Base-by-base conservation (phyloP, 441 rosid species). In the Adansonia rubrostipa region DNA sequence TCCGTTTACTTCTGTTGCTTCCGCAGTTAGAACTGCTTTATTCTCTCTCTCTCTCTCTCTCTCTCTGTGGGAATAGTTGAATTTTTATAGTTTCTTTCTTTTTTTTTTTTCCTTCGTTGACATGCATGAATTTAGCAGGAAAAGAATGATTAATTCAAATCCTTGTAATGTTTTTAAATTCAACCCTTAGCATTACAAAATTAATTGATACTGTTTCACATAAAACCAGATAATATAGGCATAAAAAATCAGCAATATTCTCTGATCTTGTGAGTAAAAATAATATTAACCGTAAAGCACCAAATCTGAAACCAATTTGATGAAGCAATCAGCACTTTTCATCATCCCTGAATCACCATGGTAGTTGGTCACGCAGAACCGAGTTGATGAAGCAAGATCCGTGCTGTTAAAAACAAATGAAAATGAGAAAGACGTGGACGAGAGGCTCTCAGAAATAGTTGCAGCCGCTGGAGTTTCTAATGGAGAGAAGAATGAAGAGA, bases 281-380 rank as follows among this genome's bases (percentile, higher is more conserved):
- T n/a, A 13, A 9, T 15, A 15, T 9, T 9, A 24, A 6, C 24
- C 10, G 36, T 57, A 22, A 60, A 22, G 15, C 15, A 22, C 24
- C 6, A 22, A 60, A 24, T 14, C 40, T 60, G 20, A 19, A 58
- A 19, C 11, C 14, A 60, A 60, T 22, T 60, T 13, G n/a, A n/a
- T n/a, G n/a, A n/a, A n/a, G n/a, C n/a, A n/a, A n/a, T n/a, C n/a
- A n/a, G 94, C 97, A 10, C 88, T 94, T 24, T 92, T 89, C 60
- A 74, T 94, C 54, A 94, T 94, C 80, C 98, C 98, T 0, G 97
- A 95, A 82, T 95, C 97, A 3, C 97, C 97, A 1, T 88, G 97
- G 83, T 95, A 97, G 98, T 69, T 95, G 84, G 95, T 92, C 14
- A 67, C 93, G 96, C 89, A 86, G 84, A 87, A 90, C 77, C 86